Conservation (phyloP, 129 eudicot species). For the Pseudognaphalium luteoalbum region DNA sequence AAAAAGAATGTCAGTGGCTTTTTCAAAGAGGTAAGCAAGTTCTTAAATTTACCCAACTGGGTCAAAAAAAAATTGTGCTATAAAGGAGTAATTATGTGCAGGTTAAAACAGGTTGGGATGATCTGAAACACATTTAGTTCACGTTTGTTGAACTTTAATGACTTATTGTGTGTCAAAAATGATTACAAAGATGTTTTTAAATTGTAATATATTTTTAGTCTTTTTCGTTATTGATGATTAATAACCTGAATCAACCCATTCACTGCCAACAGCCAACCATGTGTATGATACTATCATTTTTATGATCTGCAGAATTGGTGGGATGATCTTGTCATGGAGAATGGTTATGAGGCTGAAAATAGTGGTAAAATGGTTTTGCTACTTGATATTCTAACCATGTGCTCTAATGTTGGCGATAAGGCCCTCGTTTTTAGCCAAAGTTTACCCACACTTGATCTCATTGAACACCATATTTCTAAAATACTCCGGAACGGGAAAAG, state of each 20-base stretch:
- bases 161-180: background rate
- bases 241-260: background rate
- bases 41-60: background rate
- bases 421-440: constrained; percentile 95
- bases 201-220: no score
- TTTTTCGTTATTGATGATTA: no score
- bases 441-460: constrained; percentile 78
- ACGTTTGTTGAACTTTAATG: background rate
- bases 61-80: no score
- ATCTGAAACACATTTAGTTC: background rate
- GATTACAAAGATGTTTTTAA: background rate
- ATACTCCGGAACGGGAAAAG: constrained; percentile 59
- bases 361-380: constrained; percentile 98
- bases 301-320: constrained; percentile 77
- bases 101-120: background rate
- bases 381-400: constrained; percentile 72
- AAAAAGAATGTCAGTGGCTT: constrained; percentile 62
- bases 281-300: constrained; percentile 2
- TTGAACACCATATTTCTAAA: constrained; percentile 75
- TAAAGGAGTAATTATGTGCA: background rate
- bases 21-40: constrained; percentile 60
- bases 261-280: background rate
- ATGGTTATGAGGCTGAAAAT: constrained; percentile 61
- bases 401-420: constrained; percentile 68
- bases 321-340: constrained; percentile 71